phyloP scores from a whole-genome alignment of 2,329 filamentous ascomycete genomes.

The Fusarium brevicatenulatum region DNA sequence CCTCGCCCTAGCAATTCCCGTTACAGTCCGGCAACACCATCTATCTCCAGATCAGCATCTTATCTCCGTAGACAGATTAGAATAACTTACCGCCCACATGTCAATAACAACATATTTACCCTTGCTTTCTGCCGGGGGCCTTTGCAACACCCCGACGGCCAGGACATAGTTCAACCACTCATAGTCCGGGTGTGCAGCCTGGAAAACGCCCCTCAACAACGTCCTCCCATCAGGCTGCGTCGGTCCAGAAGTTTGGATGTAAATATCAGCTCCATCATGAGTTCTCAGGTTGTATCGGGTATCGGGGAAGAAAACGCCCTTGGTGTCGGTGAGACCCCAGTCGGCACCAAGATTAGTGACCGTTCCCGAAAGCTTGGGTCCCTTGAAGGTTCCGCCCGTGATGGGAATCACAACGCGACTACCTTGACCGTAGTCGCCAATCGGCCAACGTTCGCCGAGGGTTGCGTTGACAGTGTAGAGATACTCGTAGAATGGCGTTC shows the following conservation, averaged over 20 bases:
- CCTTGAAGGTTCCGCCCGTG: constrained; percentile 49
- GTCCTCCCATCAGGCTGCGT: constrained; percentile 48
- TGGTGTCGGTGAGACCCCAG: constrained; percentile 50
- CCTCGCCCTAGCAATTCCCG: constrained; percentile 4
- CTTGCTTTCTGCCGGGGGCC: neutral
- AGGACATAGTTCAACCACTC: constrained; percentile 52
- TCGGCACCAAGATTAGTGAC: constrained; percentile 49
- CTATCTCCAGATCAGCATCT: constrained; percentile 2
- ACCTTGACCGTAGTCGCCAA: constrained; percentile 38
- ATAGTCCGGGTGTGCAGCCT: constrained; percentile 50
- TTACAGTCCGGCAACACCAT: constrained; percentile 22
- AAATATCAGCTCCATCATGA: constrained; percentile 51
- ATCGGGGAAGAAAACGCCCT: constrained; percentile 52
- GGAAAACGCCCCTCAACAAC: constrained; percentile 46
- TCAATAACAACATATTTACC: constrained; percentile 43
- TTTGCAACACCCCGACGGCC: constrained; percentile 37
- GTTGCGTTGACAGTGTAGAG: constrained; percentile 40
- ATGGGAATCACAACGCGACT: constrained; percentile 47
- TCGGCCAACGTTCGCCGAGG: constrained; percentile 33
- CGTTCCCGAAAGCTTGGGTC: constrained; percentile 48
- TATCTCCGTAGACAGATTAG: fast-evolving
- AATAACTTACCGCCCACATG: constrained; percentile 38
- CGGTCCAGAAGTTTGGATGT: constrained; percentile 50
- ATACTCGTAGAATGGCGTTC: constrained; percentile 34
- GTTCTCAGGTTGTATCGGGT: constrained; percentile 54